Conservation (phyloP, 768 basidiomycete species). For the Tubosaeta sp. region DNA sequence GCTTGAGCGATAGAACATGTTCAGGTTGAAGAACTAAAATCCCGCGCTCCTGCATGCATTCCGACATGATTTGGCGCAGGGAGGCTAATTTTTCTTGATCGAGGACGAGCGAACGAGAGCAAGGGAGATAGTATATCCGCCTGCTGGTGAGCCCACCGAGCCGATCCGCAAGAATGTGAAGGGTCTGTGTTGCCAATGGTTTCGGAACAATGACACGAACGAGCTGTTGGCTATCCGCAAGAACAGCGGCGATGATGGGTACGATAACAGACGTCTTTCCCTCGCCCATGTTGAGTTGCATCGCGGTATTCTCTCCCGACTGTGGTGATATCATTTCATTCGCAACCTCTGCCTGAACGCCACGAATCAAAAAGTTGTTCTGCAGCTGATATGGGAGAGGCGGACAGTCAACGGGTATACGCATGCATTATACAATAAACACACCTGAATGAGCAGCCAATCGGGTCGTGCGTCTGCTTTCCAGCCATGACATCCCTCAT, state of each 20-base stretch:
- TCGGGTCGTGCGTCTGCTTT: constrained; percentile 25
- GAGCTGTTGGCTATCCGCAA: constrained; percentile 40
- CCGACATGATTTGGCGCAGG: constrained; percentile 30
- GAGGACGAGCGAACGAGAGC: constrained; percentile 34
- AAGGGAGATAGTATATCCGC: constrained; percentile 43
- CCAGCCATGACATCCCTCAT: constrained; percentile 7
- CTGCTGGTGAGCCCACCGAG: constrained; percentile 41
- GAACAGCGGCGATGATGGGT: constrained; percentile 36
- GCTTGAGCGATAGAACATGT: constrained; percentile 45
- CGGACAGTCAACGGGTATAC: neutral
- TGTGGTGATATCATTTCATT: constrained; percentile 42
- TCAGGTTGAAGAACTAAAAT: constrained; percentile 46
- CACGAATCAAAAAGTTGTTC: constrained; percentile 39
- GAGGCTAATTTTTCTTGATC: constrained; percentile 7
- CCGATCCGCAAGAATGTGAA: constrained; percentile 38
- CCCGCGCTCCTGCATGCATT: constrained; percentile 36
- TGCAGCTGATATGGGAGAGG: constrained; percentile 36
- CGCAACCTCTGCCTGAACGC: constrained; percentile 40
- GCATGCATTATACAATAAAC: neutral
- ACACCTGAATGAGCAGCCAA: constrained; percentile 44
- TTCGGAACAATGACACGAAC: constrained; percentile 46
- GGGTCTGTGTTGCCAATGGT: constrained; percentile 41
- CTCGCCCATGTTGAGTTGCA: constrained; percentile 58
- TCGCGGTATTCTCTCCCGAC: constrained; percentile 30
- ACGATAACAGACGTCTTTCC: constrained; percentile 46